Percentiles rank a stretch among this genome's conserved stretches.
Evolutionary conservation across 83 land plant species (phyloP).

Genomic region (Picea abies): DNA sequence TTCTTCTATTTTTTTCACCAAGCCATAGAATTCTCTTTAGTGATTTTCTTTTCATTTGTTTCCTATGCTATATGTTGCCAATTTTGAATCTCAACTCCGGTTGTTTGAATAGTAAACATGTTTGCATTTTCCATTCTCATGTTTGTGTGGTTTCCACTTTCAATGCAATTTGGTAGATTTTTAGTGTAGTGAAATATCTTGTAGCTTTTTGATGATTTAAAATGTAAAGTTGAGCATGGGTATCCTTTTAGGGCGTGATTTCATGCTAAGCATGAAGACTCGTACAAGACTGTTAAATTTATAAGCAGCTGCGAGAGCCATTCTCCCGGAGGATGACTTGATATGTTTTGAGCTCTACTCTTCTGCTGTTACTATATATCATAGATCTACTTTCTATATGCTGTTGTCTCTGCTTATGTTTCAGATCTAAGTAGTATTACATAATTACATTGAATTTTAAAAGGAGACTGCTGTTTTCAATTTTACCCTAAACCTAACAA

Average conservation of each 20-base stretch:
- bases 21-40: not conserved
- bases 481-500: no score
- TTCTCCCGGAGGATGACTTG: no score
- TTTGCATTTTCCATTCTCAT: not conserved
- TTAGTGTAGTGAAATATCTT: not conserved
- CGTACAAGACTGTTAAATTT: no score
- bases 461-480: no score
- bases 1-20: not conserved
- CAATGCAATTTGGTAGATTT: not conserved
- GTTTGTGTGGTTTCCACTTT: not conserved
- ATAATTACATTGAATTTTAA: no score
- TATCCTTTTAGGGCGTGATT: not conserved
- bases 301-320: no score
- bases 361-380: no score
- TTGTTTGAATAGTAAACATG: not conserved
- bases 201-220: slow-evolving; percentile 3
- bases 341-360: no score
- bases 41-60: not conserved
- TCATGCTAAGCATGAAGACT: not conserved
- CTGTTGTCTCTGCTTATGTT: no score
- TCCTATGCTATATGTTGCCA: not conserved
- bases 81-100: not conserved
- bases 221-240: not conserved
- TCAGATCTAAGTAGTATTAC: no score
- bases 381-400: no score